A percentile compares a stretch with the other conserved stretches of the same genome.
Conservation (phyloP, 371 early-diverging fungal species). For the Circinella minor region DNA sequence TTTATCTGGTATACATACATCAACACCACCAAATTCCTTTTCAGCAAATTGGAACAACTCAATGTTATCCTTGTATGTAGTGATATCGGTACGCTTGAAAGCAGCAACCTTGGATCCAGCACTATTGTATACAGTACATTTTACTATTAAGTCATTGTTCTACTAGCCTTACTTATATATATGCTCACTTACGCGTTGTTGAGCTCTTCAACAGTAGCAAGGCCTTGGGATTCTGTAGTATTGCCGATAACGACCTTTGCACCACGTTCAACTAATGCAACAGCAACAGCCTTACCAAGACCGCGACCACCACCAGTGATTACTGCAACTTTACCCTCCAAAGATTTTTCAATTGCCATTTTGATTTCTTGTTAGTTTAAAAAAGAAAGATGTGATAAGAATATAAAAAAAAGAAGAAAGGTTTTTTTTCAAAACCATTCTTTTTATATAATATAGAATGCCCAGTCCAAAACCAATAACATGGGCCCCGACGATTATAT, state of each 20-base stretch:
- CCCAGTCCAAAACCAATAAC: too few species aligned
- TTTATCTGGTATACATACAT: conserved; percentile 8
- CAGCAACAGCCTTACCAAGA: conserved; percentile 66
- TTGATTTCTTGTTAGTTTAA: too few species aligned
- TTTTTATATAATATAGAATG: too few species aligned
- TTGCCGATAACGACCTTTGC: conserved; percentile 69
- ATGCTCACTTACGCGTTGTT: conserved; percentile 33
- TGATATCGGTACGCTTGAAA: conserved; percentile 61
- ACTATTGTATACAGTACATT: conserved; percentile 2
- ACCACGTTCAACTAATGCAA: conserved; percentile 52
- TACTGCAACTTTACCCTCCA: conserved; percentile 60
- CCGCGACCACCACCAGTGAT: conserved; percentile 72
- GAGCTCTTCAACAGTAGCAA: conserved; percentile 36
- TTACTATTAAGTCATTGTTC: too few species aligned
- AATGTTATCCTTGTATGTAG: conserved; percentile 43
- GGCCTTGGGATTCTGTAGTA: conserved; percentile 49
- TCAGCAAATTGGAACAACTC: conserved; percentile 48
- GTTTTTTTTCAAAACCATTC: too few species aligned
- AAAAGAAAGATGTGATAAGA: too few species aligned
- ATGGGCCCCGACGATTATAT: too few species aligned
- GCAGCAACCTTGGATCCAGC: conserved; percentile 31
- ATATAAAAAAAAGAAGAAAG: too few species aligned
- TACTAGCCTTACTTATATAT: too few species aligned
- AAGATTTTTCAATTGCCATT: not conserved
- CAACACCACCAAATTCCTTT: conserved; percentile 58